Evolutionary conservation across 352 stramenopile species (phyloP).

Genomic region (Phytopythium vexans): DNA sequence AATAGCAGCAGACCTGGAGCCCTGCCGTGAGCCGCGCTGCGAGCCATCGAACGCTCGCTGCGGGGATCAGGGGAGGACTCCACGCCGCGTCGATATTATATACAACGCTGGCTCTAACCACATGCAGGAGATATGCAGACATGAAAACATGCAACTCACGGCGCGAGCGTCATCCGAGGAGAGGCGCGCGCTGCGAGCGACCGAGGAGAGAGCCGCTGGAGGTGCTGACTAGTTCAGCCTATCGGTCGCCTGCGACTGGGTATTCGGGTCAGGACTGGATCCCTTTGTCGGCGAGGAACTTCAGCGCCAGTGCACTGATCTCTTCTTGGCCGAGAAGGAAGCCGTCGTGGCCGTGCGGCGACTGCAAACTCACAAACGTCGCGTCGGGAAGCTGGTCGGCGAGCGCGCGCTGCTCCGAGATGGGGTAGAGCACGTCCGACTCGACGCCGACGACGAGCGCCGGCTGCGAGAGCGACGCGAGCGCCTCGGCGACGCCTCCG

Average conservation of each 20-base stretch:
- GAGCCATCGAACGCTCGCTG: too few relatives aligned
- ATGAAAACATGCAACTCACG: neutral
- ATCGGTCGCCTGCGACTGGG: neutral
- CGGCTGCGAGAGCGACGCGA: conserved; percentile 60
- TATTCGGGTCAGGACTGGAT: neutral
- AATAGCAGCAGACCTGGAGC: neutral
- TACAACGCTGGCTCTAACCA: too few relatives aligned
- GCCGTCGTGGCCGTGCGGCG: conserved; percentile 93
- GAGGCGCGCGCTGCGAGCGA: too few relatives aligned
- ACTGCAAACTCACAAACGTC: conserved; percentile 87
- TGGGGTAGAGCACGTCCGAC: conserved; percentile 94
- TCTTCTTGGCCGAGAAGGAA: conserved; percentile 96
- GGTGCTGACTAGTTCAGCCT: conserved; percentile 2
- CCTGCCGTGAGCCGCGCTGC: conserved; percentile 3
- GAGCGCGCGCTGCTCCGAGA: conserved; percentile 91
- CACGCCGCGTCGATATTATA: too few relatives aligned
- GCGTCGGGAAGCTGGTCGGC: conserved; percentile 76
- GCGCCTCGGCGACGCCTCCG: conserved; percentile 68
- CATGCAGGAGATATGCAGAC: conserved; percentile 2
- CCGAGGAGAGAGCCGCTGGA: neutral
- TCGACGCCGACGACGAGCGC: conserved; percentile 93
- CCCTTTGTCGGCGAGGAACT: conserved; percentile 47
- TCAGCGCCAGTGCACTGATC: conserved; percentile 66
- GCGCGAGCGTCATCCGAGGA: too few relatives aligned
- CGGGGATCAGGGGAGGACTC: too few relatives aligned